Evolutionary conservation across 2,329 filamentous ascomycete genomes (phyloP).

Genomic region (Pseudocercospora crystallina): DNA sequence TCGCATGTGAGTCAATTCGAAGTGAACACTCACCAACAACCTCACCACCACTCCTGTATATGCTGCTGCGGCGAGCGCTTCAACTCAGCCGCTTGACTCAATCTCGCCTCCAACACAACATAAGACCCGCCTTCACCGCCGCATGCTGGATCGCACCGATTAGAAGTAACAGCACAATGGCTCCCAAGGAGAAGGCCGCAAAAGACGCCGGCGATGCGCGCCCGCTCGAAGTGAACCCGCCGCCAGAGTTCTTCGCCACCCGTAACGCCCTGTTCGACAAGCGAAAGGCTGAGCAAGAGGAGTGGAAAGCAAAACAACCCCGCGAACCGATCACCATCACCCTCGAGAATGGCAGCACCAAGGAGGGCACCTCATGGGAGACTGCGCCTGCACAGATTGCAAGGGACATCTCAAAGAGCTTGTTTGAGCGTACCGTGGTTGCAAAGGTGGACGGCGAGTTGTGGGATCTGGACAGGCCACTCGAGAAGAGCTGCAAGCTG

Average conservation of each 20-base stretch:
- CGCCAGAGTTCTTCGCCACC: slow-evolving; percentile 77
- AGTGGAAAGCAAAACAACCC: slow-evolving; percentile 69
- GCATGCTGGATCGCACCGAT: slow-evolving; percentile 10
- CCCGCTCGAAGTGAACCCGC: slow-evolving; percentile 50
- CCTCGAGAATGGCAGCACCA: slow-evolving; percentile 68
- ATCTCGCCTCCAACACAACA: neutral
- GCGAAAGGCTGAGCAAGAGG: slow-evolving; percentile 79
- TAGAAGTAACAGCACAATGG: slow-evolving; percentile 25
- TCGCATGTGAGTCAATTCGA: too few species aligned
- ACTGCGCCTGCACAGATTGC: slow-evolving; percentile 81
- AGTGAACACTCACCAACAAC: too few species aligned
- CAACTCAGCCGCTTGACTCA: slow-evolving; percentile 6
- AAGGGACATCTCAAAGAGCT: slow-evolving; percentile 78
- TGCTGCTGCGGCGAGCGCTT: slow-evolving; percentile 9
- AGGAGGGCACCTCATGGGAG: slow-evolving; percentile 81
- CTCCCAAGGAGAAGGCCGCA: slow-evolving; percentile 45
- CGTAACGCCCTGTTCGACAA: slow-evolving; percentile 85
- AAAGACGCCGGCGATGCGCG: slow-evolving; percentile 38
- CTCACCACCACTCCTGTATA: neutral
- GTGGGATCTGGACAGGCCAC: slow-evolving; percentile 88
- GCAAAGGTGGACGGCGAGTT: slow-evolving; percentile 80
- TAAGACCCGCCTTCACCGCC: neutral
- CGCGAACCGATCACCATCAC: slow-evolving; percentile 73
- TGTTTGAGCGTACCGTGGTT: slow-evolving; percentile 83
- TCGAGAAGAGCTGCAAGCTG: slow-evolving; percentile 84